Percentiles rank a stretch among this genome's conserved stretches.
phyloP scores from a whole-genome alignment of 805 yeast species.

The Myxozyma geophila region DNA sequence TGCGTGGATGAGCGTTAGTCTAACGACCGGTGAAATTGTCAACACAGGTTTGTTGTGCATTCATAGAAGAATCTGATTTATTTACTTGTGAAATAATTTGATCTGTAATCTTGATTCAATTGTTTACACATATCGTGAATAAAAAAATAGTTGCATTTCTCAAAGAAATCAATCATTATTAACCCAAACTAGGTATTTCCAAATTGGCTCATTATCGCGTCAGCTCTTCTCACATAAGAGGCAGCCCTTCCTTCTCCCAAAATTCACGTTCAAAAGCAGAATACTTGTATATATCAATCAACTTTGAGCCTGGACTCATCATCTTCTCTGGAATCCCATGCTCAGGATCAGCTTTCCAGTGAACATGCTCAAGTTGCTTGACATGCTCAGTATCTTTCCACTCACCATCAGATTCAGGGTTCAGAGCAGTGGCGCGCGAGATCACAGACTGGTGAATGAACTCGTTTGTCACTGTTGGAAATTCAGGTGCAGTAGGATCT shows the following conservation, averaged over 20 bases:
- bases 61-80: too few relatives aligned
- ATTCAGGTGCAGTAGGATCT: not conserved
- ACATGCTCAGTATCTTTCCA: conserved; percentile 5
- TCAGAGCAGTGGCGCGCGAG: not conserved
- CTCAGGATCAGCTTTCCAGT: not conserved
- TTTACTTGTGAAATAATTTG: too few relatives aligned
- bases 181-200: not conserved
- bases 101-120: not conserved
- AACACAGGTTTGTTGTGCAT: too few relatives aligned
- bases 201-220: not conserved
- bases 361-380: not conserved
- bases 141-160: too few relatives aligned
- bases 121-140: too few relatives aligned
- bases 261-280: conserved; percentile 9
- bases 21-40: too few relatives aligned
- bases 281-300: conserved; percentile 7
- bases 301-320: not conserved
- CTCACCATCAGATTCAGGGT: not conserved
- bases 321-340: not conserved
- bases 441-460: conserved; percentile 21
- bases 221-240: not conserved
- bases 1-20: too few relatives aligned
- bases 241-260: conserved; percentile 4
- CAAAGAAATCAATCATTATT: too few relatives aligned
- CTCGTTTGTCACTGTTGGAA: conserved; percentile 2